Evolutionary conservation across 306 rosid species (phyloP).

Genomic region (Hylodesmum podocarpum): DNA sequence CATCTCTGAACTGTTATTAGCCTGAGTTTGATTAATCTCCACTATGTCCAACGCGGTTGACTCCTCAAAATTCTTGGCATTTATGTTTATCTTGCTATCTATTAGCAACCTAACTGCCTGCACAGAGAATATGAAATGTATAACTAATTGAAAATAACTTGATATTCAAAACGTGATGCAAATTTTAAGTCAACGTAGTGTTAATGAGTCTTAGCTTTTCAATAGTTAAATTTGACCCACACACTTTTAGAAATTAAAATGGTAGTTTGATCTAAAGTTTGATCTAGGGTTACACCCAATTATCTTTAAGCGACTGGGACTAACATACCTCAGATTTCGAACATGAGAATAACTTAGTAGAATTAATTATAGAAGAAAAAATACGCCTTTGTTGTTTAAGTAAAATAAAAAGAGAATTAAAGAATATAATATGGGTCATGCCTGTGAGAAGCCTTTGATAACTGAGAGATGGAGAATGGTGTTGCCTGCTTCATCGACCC

Average conservation of each 20-base stretch:
- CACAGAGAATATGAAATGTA: not conserved
- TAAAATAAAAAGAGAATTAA: not conserved
- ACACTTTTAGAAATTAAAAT: too few relatives aligned
- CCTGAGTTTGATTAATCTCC: not conserved
- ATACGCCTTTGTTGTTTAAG: too few relatives aligned
- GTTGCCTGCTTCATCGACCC: constrained; percentile 39
- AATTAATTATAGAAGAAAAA: too few relatives aligned
- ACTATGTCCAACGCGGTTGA: constrained; percentile 33
- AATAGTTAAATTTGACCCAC: too few relatives aligned
- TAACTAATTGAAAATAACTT: not conserved
- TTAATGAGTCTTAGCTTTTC: too few relatives aligned
- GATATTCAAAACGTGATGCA: too few relatives aligned
- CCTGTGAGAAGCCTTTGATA: constrained; percentile 26
- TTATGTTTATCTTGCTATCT: constrained; percentile 14
- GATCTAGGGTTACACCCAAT: too few relatives aligned
- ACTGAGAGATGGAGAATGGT: constrained; percentile 39
- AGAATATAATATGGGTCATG: not conserved
- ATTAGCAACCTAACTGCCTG: constrained; percentile 41
- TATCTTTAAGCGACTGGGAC: too few relatives aligned
- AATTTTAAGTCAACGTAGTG: too few relatives aligned
- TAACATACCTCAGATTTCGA: too few relatives aligned
- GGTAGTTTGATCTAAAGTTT: too few relatives aligned
- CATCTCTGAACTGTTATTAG: not conserved
- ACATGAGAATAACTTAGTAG: too few relatives aligned
- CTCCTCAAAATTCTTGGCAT: constrained; percentile 20